Evolutionary conservation across 306 rosid genomes (phyloP), one percentile per base, ranked within the genome.

Genomic region (Dalbergia cochinchinensis): DNA sequence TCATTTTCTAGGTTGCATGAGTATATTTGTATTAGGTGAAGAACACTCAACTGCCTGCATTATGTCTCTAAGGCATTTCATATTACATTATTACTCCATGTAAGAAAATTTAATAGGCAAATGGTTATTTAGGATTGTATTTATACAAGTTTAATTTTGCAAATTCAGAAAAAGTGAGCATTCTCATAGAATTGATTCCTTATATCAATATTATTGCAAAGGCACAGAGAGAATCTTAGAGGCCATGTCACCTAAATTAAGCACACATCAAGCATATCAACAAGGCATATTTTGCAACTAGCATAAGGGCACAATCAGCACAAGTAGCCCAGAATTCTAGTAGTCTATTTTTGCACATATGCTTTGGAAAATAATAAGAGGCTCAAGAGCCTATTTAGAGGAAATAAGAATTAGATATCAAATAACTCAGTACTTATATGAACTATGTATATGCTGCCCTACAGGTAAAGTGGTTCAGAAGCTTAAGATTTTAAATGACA

Each of bases 261-360:
- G 45, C 15, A 57, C 11, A 44, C 20, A 31, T 57, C 39, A 58
- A 41, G 55, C 41, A 73, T 59, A 58, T 58, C 41, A 20, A 8
- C 68, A 73, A 47, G 51, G 34, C 7, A 12, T 26, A 73, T 19
- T 65, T 13, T 18, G 53, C 14, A 4, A 41, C 53, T n/a, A 41
- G 50, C 50, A 37, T 37, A 15, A 39, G 70, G 70, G 31, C 11
- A 39, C 14, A n/a, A 63, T 15, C 68, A 63, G 7, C 13, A 37
- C 8, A 12, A 13, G 22, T 0, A 35, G 15, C 14, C 12, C 33
- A 64, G 26, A 65, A 37, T n/a, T 39, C 39, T 37, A n/a, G 22
- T 14, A 76, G 13, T 53, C 72, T 48, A 64, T 35, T 18, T 76
- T 64, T 35, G 15, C 65, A 12, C 63, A 18, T 13, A 34, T 35